Evolutionary conservation across 768 basidiomycete species (phyloP).

Genomic region (Mycena crocata): DNA sequence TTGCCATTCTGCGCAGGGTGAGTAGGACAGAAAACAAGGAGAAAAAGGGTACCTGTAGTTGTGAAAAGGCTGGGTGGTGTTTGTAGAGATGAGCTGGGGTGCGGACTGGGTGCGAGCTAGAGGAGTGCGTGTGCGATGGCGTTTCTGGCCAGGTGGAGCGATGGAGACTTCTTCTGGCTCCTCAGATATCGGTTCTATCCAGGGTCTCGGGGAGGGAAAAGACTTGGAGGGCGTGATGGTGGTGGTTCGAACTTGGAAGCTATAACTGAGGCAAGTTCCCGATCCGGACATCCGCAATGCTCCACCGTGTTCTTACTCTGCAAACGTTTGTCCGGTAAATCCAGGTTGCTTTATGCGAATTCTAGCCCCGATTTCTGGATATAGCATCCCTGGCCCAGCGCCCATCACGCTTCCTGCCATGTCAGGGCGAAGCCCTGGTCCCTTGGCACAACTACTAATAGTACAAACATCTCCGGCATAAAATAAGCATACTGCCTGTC

Average conservation of each 20-base stretch:
- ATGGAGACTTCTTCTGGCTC: constrained; percentile 28
- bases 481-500: constrained; percentile 17
- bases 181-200: constrained; percentile 36
- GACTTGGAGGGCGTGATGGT: constrained; percentile 27
- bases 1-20: constrained; percentile 55
- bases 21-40: constrained; percentile 30
- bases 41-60: constrained; percentile 53
- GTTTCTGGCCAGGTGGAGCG: constrained; percentile 21
- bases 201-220: constrained; percentile 5
- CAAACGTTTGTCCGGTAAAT: no score
- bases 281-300: background rate
- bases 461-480: constrained; percentile 9
- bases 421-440: constrained; percentile 9
- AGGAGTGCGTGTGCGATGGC: constrained; percentile 27
- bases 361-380: constrained; percentile 8
- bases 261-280: background rate
- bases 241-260: background rate
- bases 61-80: constrained; percentile 70
- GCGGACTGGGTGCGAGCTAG: constrained; percentile 59
- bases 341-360: background rate
- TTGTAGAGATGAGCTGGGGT: constrained; percentile 73
- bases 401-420: constrained; percentile 15
- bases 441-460: constrained; percentile 16
- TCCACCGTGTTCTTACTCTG: no score
- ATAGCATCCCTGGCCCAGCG: background rate